A percentile compares a stretch with the other conserved stretches of the same genome.
Evolutionary conservation across 2,329 filamentous ascomycete species (phyloP).

Genomic region (Fusarium sororula): DNA sequence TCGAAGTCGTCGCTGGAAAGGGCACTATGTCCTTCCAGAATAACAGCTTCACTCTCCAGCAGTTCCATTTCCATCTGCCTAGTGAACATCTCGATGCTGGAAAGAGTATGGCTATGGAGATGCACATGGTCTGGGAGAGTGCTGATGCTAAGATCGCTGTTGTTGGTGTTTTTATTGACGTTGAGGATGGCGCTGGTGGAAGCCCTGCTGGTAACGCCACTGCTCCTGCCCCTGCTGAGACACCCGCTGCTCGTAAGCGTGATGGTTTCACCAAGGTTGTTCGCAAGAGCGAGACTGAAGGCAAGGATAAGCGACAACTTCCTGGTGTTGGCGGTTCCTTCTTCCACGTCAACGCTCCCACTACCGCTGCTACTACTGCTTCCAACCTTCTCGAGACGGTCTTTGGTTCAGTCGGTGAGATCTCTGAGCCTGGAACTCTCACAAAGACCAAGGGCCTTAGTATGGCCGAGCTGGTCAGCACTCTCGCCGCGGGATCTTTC

Average conservation of each 20-base stretch:
- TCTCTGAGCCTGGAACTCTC: conserved; percentile 51
- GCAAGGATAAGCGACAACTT: conserved; percentile 14
- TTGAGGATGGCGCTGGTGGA: conserved; percentile 25
- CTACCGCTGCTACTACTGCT: conserved; percentile 4
- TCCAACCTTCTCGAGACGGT: conserved; percentile 49
- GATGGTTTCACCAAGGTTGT: conserved; percentile 8
- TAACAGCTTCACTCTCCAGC: conserved; percentile 55
- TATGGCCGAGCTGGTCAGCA: conserved; percentile 52
- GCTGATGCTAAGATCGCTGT: conserved; percentile 42
- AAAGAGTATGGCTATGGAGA: conserved; percentile 44
- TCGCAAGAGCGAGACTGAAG: not conserved
- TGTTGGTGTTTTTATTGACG: conserved; percentile 40
- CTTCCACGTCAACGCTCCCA: conserved; percentile 4
- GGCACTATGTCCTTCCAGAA: conserved; percentile 51
- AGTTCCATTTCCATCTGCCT: conserved; percentile 70
- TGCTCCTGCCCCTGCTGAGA: not conserved
- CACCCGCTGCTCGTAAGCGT: not conserved
- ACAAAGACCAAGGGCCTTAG: conserved; percentile 51
- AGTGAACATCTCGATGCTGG: conserved; percentile 64
- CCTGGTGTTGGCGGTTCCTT: conserved; percentile 9
- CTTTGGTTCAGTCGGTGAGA: conserved; percentile 45
- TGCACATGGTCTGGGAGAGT: conserved; percentile 45
- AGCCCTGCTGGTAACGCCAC: conserved; percentile 7
- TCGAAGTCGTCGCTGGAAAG: conserved; percentile 57
- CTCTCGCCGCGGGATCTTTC: conserved; percentile 45